These are phyloP conservation scores for Rhazya stricta DNA, from an alignment of 257 asterid genomes.

Conservation along the genomic window DNA sequence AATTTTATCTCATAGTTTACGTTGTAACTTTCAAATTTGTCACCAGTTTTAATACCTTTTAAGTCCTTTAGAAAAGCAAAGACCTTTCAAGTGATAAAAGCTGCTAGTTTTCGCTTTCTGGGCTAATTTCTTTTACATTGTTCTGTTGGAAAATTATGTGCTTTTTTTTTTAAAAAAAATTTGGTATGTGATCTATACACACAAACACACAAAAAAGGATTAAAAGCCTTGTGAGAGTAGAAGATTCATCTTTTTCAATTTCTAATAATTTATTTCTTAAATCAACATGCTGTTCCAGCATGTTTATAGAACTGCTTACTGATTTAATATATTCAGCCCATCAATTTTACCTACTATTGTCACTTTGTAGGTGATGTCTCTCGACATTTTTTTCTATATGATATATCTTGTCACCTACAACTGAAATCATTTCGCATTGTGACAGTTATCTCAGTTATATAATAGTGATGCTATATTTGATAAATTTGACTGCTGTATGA, in stretches of 20 bases:
- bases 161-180: neutral
- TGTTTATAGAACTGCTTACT: neutral
- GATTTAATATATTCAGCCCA: neutral
- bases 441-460: constrained; percentile 63
- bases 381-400: neutral
- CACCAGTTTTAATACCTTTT: neutral
- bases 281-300: neutral
- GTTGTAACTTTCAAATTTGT: neutral
- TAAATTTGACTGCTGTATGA: constrained; percentile 66
- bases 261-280: neutral
- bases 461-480: constrained; percentile 71
- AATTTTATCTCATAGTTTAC: neutral
- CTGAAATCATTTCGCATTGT: constrained; percentile 26
- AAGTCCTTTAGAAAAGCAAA: neutral
- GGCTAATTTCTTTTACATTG: neutral
- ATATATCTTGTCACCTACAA: neutral
- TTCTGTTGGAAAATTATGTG: neutral
- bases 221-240: no score
- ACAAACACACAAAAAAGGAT: neutral
- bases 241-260: neutral
- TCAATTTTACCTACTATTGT: neutral
- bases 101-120: neutral
- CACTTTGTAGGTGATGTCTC: neutral
- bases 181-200: neutral
- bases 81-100: neutral